Evolutionary conservation across 106 monocot species (phyloP).

Genomic region (Dendrobium nobile): DNA sequence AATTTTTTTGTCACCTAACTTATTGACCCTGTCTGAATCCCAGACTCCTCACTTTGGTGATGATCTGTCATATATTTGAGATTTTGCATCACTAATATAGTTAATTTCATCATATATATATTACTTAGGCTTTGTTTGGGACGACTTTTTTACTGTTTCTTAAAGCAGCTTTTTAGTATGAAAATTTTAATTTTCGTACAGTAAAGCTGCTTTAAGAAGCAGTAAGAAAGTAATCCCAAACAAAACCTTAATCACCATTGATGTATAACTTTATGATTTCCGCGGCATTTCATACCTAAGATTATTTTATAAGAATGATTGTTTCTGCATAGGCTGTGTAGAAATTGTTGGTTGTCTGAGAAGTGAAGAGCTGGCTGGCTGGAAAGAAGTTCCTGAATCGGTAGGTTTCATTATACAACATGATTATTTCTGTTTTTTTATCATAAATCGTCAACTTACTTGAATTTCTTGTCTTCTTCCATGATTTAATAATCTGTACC

Average conservation of each 20-base stretch:
- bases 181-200: too few species aligned
- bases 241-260: background rate
- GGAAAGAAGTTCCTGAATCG: slow-evolving; percentile 85
- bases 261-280: background rate
- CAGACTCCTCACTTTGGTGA: too few species aligned
- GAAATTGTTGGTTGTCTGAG: slow-evolving; percentile 83
- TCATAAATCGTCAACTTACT: too few species aligned
- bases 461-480: background rate
- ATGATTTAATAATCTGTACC: background rate
- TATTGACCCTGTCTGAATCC: too few species aligned
- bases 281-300: background rate
- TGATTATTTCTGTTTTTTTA: background rate
- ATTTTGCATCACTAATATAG: background rate
- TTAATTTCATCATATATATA: background rate
- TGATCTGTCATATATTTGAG: too few species aligned
- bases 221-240: too few species aligned
- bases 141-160: too few species aligned
- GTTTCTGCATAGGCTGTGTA: slow-evolving; percentile 59
- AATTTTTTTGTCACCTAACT: too few species aligned
- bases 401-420: slow-evolving; percentile 17
- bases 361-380: slow-evolving; percentile 64
- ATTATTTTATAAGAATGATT: background rate
- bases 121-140: background rate
- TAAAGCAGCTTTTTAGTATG: too few species aligned
- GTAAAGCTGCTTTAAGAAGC: too few species aligned